These are phyloP conservation scores for Xerocomellus dryophilus DNA, from an alignment of 768 basidiomycete genomes.

Conservation along the genomic window DNA sequence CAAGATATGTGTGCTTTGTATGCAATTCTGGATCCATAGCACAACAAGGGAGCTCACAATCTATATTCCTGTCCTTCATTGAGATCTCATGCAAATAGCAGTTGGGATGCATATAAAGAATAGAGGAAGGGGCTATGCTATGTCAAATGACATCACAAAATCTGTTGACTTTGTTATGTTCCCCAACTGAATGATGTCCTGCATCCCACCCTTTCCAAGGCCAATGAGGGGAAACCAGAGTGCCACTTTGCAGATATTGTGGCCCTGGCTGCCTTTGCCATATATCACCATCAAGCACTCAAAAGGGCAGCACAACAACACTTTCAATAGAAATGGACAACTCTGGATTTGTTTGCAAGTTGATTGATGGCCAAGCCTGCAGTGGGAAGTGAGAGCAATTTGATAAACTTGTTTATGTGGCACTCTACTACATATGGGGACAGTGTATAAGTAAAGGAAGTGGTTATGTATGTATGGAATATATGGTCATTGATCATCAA, in stretches of 20 bases:
- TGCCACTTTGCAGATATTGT: constrained; percentile 1
- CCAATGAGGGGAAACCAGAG: neutral
- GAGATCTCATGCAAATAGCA: too few relatives aligned
- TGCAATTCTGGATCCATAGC: neutral
- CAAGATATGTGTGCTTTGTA: neutral
- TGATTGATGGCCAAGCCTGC: constrained; percentile 3
- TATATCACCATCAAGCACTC: neutral
- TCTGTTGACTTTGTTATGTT: constrained; percentile 6
- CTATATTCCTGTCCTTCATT: neutral
- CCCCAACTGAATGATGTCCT: neutral
- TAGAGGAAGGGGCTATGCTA: constrained; percentile 2
- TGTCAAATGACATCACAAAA: neutral
- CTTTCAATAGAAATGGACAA: neutral
- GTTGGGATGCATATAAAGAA: neutral
- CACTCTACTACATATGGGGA: neutral
- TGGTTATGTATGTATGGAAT: too few relatives aligned
- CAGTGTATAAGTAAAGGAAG: too few relatives aligned
- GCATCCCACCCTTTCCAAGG: neutral
- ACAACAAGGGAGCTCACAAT: neutral
- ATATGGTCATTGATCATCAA: too few relatives aligned
- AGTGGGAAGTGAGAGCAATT: neutral
- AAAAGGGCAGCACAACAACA: neutral
- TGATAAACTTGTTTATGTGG: constrained; percentile 6
- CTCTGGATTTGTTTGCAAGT: neutral
- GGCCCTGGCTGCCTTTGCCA: neutral